Base-by-base conservation (phyloP, 169 alveolate genomes). In the Eimeria nieschulzi region DNA sequence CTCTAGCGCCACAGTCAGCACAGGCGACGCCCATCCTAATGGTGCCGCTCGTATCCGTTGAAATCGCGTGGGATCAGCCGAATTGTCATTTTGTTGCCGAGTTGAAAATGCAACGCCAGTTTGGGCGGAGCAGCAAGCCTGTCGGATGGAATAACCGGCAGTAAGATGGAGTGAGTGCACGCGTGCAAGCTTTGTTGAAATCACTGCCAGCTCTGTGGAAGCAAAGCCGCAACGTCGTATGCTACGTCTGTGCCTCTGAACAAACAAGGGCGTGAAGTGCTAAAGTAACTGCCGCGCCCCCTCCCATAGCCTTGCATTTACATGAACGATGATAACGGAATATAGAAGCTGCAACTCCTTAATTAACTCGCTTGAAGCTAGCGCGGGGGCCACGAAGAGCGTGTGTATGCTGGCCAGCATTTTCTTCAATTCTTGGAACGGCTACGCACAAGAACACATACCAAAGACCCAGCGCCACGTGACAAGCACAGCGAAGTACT, bases 91-190 rank as follows among this genome's bases (percentile, higher is more conserved):
- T 33, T 80, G 87, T 33, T 80, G 75, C n/a, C 87, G 55, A 23
- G 75, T 80, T 7, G 87, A 80, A 55, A 80, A 80, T 17, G 87
- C 87, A 23, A 80, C 61, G 6, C 87, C 87, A 7, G 87, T 80
- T 23, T 80, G 71, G 21, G 87, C 63, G 51, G 87, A 80, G 39
- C 87, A 80, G 46, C 87, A 80, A 56, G 87, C 87, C 87, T 80
- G 56, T 56, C 19, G 25, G n/a, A 59, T 59, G 9, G 7, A 59
- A 59, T n/a, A 59, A 33, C 46, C 46, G 46, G 3, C 46, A 33
- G 46, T 33, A 33, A 33, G 46, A 33, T 33, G 46, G 46, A 33
- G 46, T 33, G 46, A 33, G 6, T 33, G 6, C 46, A 33, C 46
- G 46, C 46, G 46, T 33, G 46, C 46, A 33, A 33, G 46, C 6